Evolutionary conservation across 2,329 filamentous ascomycete species (phyloP).

Genomic region (Colletotrichum orchidophilum): DNA sequence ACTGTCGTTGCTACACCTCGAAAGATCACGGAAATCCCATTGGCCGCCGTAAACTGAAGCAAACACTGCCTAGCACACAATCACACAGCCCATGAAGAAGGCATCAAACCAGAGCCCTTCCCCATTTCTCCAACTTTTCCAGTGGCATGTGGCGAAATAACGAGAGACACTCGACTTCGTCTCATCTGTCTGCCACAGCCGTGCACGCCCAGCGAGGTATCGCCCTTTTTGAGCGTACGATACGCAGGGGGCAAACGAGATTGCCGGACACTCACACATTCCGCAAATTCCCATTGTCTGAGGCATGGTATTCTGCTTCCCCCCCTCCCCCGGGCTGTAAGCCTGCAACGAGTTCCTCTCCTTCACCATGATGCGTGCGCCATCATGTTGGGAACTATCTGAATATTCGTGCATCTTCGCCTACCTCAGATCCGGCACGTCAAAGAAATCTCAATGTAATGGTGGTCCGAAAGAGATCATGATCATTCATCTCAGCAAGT

Average conservation of each 20-base stretch:
- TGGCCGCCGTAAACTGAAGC: background rate
- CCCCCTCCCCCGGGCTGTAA: background rate
- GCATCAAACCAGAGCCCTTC: background rate
- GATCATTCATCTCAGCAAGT: background rate
- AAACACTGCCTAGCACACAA: background rate
- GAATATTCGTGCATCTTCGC: too few relatives aligned
- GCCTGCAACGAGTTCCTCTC: background rate
- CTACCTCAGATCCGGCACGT: too few relatives aligned
- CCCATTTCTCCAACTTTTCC: background rate
- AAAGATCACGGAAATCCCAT: background rate
- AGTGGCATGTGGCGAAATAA: slow-evolving; percentile 10
- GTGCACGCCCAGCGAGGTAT: background rate
- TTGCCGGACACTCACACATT: slow-evolving; percentile 12
- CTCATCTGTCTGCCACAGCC: slow-evolving; percentile 7
- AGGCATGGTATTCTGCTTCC: slow-evolving; percentile 22
- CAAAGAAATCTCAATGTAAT: background rate
- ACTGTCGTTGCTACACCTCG: background rate
- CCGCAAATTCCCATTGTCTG: slow-evolving; percentile 20
- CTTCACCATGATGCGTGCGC: too few relatives aligned
- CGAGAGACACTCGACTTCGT: slow-evolving; percentile 3
- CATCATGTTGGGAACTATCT: too few relatives aligned
- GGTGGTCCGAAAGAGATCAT: background rate
- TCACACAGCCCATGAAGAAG: background rate
- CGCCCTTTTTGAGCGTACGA: background rate
- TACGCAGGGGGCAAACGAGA: background rate